A percentile compares a stretch with the other conserved stretches of the same genome.
Conservation (phyloP, 2,329 filamentous ascomycete genomes). For the Ceratocystis variospora region DNA sequence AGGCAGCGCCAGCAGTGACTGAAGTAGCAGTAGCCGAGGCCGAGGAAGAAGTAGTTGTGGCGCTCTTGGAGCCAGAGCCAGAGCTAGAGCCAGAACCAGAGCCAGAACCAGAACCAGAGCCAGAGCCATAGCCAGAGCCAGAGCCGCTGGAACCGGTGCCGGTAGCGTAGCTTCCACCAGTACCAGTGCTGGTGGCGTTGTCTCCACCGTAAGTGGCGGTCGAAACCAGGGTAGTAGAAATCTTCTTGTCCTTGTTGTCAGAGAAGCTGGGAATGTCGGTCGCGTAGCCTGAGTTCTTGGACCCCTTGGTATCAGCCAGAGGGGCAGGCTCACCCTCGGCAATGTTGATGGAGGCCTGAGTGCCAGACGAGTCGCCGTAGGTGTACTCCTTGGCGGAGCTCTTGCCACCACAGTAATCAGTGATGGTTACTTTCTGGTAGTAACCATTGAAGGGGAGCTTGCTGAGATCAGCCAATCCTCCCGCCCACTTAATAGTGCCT, state of each 20-base stretch:
- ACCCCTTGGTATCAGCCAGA: neutral
- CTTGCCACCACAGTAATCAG: slow-evolving; percentile 40
- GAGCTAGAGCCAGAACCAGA: neutral
- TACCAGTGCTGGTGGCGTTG: slow-evolving; percentile 4
- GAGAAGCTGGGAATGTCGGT: slow-evolving; percentile 21
- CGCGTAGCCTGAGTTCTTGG: slow-evolving; percentile 20
- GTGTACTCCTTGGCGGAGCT: slow-evolving; percentile 34
- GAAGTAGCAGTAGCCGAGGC: neutral
- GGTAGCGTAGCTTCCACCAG: neutral
- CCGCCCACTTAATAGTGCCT: slow-evolving; percentile 55
- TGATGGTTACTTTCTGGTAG: slow-evolving; percentile 43
- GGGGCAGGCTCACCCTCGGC: slow-evolving; percentile 27
- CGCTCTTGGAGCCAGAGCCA: neutral
- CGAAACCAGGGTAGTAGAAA: neutral
- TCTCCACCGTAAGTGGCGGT: neutral
- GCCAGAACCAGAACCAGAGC: no score
- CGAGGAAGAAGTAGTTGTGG: neutral
- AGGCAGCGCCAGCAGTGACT: slow-evolving; percentile 7
- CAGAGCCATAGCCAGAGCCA: neutral
- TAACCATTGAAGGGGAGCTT: slow-evolving; percentile 40
- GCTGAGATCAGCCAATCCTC: slow-evolving; percentile 45
- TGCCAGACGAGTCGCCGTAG: slow-evolving; percentile 37
- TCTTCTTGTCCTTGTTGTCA: neutral
- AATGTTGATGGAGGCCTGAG: slow-evolving; percentile 39
- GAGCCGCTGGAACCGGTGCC: neutral